Conservation (phyloP, 2,329 filamentous ascomycete genomes). For the Aspergillus japonicus region DNA sequence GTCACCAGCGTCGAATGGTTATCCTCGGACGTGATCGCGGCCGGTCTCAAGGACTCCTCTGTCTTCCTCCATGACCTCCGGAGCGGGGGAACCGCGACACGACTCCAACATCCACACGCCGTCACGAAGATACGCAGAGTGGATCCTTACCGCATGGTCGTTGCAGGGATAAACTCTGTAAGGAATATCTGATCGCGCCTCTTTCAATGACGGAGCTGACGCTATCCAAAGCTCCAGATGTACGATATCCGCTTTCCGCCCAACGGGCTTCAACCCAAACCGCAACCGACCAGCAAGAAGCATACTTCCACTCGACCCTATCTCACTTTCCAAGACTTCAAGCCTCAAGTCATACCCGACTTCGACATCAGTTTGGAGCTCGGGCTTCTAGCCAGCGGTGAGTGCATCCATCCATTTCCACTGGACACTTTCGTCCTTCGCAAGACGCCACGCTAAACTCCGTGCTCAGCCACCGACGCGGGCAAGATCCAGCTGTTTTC, state of each 20-base stretch:
- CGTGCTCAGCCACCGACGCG: constrained; percentile 31
- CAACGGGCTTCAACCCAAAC: constrained; percentile 27
- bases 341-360: constrained; percentile 26
- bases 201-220: neutral
- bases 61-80: constrained; percentile 39
- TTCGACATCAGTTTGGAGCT: constrained; percentile 41
- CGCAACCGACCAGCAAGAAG: constrained; percentile 26
- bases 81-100: constrained; percentile 30
- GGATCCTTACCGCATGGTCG: constrained; percentile 37
- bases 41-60: constrained; percentile 34
- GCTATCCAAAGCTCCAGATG: constrained; percentile 36
- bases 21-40: constrained; percentile 35
- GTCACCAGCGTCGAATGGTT: constrained; percentile 42
- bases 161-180: constrained; percentile 35
- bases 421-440: neutral
- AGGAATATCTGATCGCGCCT: constrained; percentile 4
- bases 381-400: constrained; percentile 40
- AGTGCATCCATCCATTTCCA: constrained; percentile 2
- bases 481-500: constrained; percentile 39
- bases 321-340: constrained; percentile 36
- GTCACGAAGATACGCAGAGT: constrained; percentile 37
- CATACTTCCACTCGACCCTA: constrained; percentile 37
- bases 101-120: constrained; percentile 36
- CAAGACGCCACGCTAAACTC: neutral
- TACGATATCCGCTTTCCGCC: constrained; percentile 42